These are phyloP conservation scores for Aciculoconidium aculeatum DNA, from an alignment of 805 yeast genomes.

Conservation along the genomic window DNA sequence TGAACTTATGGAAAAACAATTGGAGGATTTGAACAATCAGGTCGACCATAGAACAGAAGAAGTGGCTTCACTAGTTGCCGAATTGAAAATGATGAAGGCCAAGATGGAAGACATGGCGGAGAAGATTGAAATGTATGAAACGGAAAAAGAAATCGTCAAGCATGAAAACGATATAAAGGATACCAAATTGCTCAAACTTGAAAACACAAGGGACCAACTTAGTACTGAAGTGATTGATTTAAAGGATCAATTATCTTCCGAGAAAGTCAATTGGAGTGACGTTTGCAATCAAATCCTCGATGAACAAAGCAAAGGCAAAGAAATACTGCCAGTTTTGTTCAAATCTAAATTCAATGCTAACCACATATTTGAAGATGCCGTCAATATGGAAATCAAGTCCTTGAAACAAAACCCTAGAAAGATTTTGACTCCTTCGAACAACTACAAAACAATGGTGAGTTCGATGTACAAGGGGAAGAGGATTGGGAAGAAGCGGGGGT, in stretches of 20 bases:
- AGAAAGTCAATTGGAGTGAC: slow-evolving; percentile 4
- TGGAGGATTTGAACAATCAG: slow-evolving; percentile 1
- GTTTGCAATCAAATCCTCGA: not conserved
- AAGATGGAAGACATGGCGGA: slow-evolving; percentile 3
- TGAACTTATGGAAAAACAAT: slow-evolving; percentile 3
- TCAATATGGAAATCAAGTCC: slow-evolving; percentile 1
- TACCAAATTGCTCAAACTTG: slow-evolving; percentile 1
- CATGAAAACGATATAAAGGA: slow-evolving; percentile 3
- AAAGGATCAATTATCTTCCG: slow-evolving; percentile 7
- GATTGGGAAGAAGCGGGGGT: slow-evolving; percentile 4
- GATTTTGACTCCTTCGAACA: slow-evolving; percentile 7
- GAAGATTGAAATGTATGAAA: slow-evolving; percentile 1
- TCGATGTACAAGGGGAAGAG: slow-evolving; percentile 10
- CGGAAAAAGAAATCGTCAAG: slow-evolving; percentile 2
- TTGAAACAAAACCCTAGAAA: slow-evolving; percentile 4
- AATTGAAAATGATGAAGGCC: slow-evolving; percentile 3
- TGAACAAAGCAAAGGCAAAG: not conserved
- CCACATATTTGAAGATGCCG: too few species aligned
- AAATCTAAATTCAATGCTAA: too few species aligned
- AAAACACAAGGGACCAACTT: slow-evolving; percentile 2
- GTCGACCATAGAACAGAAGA: slow-evolving; percentile 5
- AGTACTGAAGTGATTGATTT: slow-evolving; percentile 5
- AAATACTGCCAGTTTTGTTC: too few species aligned
- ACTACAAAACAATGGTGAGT: slow-evolving; percentile 8
- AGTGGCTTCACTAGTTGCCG: slow-evolving; percentile 2